Base-by-base conservation (phyloP, 2,329 filamentous ascomycete species). In the Fusarium kyushuense region DNA sequence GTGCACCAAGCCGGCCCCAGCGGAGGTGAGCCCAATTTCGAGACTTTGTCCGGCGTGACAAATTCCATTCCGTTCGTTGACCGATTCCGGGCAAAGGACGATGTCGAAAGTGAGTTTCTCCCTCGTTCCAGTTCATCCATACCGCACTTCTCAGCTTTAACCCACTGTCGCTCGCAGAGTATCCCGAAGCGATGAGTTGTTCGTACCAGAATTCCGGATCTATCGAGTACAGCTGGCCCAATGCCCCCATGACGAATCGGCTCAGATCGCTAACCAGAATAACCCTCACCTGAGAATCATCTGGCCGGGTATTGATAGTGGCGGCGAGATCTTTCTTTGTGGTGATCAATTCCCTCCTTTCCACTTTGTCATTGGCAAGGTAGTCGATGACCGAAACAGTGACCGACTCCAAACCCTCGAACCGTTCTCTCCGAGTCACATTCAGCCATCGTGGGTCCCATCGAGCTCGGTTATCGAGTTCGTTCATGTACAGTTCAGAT, bases 201-300 rank as follows among this genome's bases (percentile, higher is more conserved):
- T 76, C 74, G 38, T 74, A 74, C 74, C 74, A 76, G 29, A 76
- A 75, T 19, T 75, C 74, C 5, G 74, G 71, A 13, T 76, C 74
- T 9, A 76, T 57, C 3, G 66, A 52, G 54, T 73, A 75, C 3
- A 70, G n/a, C 8, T 76, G 74, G 1, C 74, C 74, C 2, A 76
- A 35, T 1, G 70, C 71, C 3, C 74, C 74, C 72, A 76, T 76
- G 21, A 73, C 56, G 30, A 76, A 76, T 12, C 73, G 73, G n/a
- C 74, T 76, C n/a, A 76, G 23, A 51, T 76, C 73, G 25, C 55
- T 72, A 4, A 76, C 72, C 66, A 76, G 51, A 5, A 76, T 40
- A 6, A 75, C 67, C 9, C 74, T 57, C 5, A 74, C 58, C 9
- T 63, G 47, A 4, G 64, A 72, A 12, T 25, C 30, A 12, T 48